Conservation (phyloP, 2,329 filamentous ascomycete species). For the Arthrobotrys iridis region DNA sequence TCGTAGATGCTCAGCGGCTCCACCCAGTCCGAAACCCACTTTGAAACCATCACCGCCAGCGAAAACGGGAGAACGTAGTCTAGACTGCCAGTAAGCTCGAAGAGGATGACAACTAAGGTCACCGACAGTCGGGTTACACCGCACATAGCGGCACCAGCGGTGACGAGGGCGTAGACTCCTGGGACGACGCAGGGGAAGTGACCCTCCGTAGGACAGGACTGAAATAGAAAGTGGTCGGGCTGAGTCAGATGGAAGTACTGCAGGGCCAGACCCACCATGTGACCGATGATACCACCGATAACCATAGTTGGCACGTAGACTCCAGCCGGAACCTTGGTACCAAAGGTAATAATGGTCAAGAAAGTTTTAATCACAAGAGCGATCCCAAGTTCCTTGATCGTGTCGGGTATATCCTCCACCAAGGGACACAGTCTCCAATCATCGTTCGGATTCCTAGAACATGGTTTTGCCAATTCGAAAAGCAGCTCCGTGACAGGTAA, state of each 20-base stretch:
- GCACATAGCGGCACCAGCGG: conserved; percentile 96
- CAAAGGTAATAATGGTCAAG: conserved; percentile 68
- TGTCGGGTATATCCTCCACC: conserved; percentile 78
- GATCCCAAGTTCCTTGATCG: conserved; percentile 75
- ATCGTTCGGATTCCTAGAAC: conserved; percentile 73
- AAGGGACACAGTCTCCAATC: conserved; percentile 82
- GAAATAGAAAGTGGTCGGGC: conserved; percentile 77
- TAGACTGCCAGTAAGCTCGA: conserved; percentile 92
- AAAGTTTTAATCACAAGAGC: conserved; percentile 91
- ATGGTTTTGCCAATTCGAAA: conserved; percentile 89
- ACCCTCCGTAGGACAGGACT: conserved; percentile 74
- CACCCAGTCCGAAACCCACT: conserved; percentile 96
- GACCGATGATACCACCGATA: conserved; percentile 90
- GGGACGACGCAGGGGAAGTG: conserved; percentile 89
- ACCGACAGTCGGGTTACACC: conserved; percentile 93
- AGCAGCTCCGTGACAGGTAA: conserved; percentile 89
- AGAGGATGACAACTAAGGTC: conserved; percentile 91
- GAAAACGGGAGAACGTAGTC: conserved; percentile 97
- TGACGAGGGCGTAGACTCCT: conserved; percentile 88
- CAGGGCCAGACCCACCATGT: conserved; percentile 64
- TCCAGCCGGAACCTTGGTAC: conserved; percentile 83
- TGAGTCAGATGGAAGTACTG: conserved; percentile 62
- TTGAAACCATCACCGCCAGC: conserved; percentile 88
- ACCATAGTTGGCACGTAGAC: conserved; percentile 99
- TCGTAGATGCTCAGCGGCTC: conserved; percentile 97